Evolutionary conservation across 805 yeast species (phyloP).

Genomic region (Brettanomyces nanus): DNA sequence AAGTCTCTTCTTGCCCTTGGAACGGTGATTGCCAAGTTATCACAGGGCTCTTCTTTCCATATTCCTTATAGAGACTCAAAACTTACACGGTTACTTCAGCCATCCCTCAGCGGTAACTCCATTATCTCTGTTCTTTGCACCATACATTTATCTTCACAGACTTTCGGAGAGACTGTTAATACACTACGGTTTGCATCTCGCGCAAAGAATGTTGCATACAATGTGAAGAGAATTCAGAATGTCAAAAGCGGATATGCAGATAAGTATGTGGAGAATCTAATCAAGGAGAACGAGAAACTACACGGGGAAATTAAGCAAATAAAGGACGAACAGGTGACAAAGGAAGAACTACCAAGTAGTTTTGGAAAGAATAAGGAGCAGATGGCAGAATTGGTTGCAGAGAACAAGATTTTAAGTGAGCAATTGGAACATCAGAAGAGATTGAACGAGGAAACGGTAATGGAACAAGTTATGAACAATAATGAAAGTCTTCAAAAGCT

Average conservation of each 20-base stretch:
- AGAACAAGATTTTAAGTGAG: slow-evolving; percentile 56
- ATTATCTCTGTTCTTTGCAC: slow-evolving; percentile 84
- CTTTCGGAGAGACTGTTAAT: slow-evolving; percentile 72
- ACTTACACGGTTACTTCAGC: slow-evolving; percentile 82
- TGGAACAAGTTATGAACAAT: slow-evolving; percentile 38
- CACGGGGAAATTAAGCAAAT: slow-evolving; percentile 37
- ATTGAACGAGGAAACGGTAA: slow-evolving; percentile 38
- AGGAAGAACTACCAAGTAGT: not conserved
- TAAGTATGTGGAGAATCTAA: slow-evolving; percentile 46
- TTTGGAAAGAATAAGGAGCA: slow-evolving; percentile 17
- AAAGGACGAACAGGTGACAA: not conserved
- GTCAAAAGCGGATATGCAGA: slow-evolving; percentile 38
- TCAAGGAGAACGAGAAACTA: slow-evolving; percentile 54
- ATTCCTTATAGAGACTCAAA: slow-evolving; percentile 93
- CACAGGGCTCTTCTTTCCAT: slow-evolving; percentile 36
- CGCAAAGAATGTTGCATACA: slow-evolving; percentile 76
- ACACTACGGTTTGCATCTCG: slow-evolving; percentile 89
- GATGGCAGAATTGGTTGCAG: slow-evolving; percentile 42
- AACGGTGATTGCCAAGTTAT: slow-evolving; percentile 79
- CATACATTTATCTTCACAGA: slow-evolving; percentile 54
- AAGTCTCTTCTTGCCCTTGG: slow-evolving; percentile 85
- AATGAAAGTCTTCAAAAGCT: slow-evolving; percentile 54
- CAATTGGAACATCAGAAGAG: slow-evolving; percentile 63
- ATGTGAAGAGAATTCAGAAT: slow-evolving; percentile 33
- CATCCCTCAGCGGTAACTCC: slow-evolving; percentile 83